Evolutionary conservation across 1,284 basidiomycete species (phyloP), one percentile per base, ranked within the genome.

Genomic region (Rugosomyces carneus): DNA sequence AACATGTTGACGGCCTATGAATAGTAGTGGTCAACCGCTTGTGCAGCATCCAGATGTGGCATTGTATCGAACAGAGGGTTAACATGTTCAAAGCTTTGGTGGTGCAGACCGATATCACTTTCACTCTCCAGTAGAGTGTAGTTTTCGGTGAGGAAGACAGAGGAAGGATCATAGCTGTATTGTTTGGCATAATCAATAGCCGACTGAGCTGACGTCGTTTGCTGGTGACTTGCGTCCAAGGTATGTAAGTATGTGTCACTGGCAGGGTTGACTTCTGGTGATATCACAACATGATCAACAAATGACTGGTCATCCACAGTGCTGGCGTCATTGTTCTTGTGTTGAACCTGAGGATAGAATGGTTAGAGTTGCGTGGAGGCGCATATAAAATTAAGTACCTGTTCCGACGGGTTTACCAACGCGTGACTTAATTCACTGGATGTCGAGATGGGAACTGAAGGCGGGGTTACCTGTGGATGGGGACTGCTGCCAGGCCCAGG

Each of bases 381-480:
- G 44, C 11, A 37, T 19, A 37, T 19, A 37, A 32, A 2, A n/a
- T 42, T 36, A 29, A 18, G 40, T 23, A 24, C 27, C 34, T 49
- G 32, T 6, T 40, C 29, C 44, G 60, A 51, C 48, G 66, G 61
- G 44, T 55, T 60, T 41, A 68, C 65, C 26, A 76, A 58, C 5
- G 73, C 73, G 53, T 67, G 71, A 5, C 67, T 65, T 40, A 77
- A 60, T 53, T 76, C 75, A 57, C 72, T 75, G 11, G 70, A 64
- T 23, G 60, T 58, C 19, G 68, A 69, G 37, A 71, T 64, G 3
- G 66, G 57, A 21, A 68, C 48, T 34, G 48, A 54, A 3, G 59
- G 45, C 19, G 60, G 45, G 0, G 59, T 48, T 2, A 67, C 66
- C 26, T 67, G 67, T 19, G 57, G 51, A 48, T 64, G 66, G 29